Conservation (phyloP, 2,329 filamentous ascomycete species). For the Dactylellina haptotyla region DNA sequence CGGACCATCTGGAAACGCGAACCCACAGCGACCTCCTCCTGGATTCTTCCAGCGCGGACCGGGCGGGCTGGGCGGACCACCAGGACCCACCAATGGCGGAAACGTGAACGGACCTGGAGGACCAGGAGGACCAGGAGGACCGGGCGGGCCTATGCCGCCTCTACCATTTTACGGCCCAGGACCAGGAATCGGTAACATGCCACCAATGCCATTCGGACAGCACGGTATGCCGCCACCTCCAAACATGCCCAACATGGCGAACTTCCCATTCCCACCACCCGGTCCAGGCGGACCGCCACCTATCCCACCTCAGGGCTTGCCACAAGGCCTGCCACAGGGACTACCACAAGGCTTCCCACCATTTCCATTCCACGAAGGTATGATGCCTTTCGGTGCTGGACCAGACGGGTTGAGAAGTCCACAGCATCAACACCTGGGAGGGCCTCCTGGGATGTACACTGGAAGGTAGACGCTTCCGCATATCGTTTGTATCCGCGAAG, state of each 20-base stretch:
- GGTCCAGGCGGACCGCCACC: constrained; percentile 31
- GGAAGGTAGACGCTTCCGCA: constrained; percentile 22
- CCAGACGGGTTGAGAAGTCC: constrained; percentile 49
- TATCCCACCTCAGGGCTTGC: constrained; percentile 26
- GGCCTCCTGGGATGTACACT: constrained; percentile 50
- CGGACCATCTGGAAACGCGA: constrained; percentile 27
- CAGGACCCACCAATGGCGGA: constrained; percentile 43
- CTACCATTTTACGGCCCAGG: constrained; percentile 49
- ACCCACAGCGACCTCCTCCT: constrained; percentile 44
- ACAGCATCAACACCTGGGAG: constrained; percentile 45
- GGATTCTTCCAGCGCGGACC: constrained; percentile 51
- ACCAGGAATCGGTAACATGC: constrained; percentile 47
- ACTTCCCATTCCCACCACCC: constrained; percentile 30
- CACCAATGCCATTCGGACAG: constrained; percentile 46
- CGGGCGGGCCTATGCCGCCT: constrained; percentile 48
- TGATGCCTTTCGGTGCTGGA: constrained; percentile 43
- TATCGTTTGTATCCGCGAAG: no score
- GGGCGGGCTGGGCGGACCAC: constrained; percentile 37
- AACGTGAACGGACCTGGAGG: constrained; percentile 45
- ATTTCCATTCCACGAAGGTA: constrained; percentile 48
- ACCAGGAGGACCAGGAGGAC: constrained; percentile 29
- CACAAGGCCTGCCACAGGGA: no score
- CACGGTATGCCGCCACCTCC: constrained; percentile 52
- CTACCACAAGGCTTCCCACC: constrained; percentile 37
- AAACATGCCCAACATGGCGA: constrained; percentile 47